Evolutionary conservation across 2,329 filamentous ascomycete genomes (phyloP).

Genomic region (Colletotrichum truncatum): DNA sequence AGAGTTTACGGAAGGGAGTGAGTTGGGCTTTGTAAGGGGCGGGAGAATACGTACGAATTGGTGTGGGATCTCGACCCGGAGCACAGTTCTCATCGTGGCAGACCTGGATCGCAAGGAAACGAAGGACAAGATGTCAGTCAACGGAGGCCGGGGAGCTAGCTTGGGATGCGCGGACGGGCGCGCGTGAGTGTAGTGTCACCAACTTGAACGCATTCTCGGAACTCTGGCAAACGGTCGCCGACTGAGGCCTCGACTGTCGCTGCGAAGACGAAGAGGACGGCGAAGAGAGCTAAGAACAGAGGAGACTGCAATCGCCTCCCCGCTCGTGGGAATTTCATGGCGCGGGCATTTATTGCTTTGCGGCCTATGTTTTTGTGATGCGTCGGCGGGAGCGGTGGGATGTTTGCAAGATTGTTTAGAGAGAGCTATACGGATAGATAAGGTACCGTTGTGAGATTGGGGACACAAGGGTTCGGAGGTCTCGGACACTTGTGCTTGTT

Average conservation of each 20-base stretch:
- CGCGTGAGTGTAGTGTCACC: constrained; percentile 39
- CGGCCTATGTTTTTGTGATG: background rate
- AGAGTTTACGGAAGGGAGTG: too few species aligned
- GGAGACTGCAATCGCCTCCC: constrained; percentile 26
- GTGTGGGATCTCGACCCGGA: constrained; percentile 63
- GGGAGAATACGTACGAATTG: constrained; percentile 70
- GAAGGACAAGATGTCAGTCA: constrained; percentile 11
- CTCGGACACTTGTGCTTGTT: constrained; percentile 6
- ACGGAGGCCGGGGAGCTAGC: background rate
- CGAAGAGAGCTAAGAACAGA: constrained; percentile 39
- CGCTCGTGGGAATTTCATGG: constrained; percentile 28
- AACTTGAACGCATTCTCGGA: constrained; percentile 87
- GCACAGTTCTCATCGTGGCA: constrained; percentile 85
- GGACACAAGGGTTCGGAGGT: constrained; percentile 26
- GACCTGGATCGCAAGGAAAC: constrained; percentile 60
- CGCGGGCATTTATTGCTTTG: constrained; percentile 22
- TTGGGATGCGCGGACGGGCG: background rate
- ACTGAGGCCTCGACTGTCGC: constrained; percentile 71
- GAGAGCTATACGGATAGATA: too few species aligned
- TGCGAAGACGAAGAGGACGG: constrained; percentile 50
- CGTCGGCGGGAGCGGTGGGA: background rate
- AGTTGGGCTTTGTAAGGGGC: background rate
- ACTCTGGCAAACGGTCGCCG: constrained; percentile 88
- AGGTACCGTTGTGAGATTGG: background rate
- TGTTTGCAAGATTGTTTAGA: background rate